Base-by-base conservation (phyloP, 495 filamentous ascomycete species). In the Neurospora intermedia region DNA sequence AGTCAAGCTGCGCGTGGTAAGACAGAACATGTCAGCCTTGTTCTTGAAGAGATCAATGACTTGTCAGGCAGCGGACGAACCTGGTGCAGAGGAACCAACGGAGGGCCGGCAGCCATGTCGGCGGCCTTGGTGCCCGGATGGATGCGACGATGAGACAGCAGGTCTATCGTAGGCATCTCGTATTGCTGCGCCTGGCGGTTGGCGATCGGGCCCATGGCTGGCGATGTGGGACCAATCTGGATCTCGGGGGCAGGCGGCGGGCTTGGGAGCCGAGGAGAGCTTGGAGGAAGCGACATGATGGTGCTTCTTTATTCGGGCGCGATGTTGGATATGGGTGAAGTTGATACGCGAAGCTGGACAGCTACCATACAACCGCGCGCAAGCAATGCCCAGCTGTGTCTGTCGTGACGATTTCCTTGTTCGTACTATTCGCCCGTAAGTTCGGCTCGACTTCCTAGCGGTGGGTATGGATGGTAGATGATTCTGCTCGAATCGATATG, bases 101-200 rank as follows among this genome's bases (percentile, higher is more conserved):
- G 95, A 71, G 94, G 95, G 1, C 96, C 96, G 72, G 91, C 90
- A 43, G 91, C 90, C 92, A 99, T 97, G 77, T 98, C 93, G 74
- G 86, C 90, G 9, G 94, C 89, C 82, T 91, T 94, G 43, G 94
- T 97, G 69, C 96, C 96, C 4, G 96, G 95, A 31, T 96, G 90
- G 81, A 99, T 97, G 76, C 96, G 89, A 75, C 96, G 87, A 70
- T 88, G 90, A 35, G 93, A 76, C 74, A 86, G 87, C 4, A 86
- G 85, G 69, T 88, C 86, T 71, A 86, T 80, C 69, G 82, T 78
- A 20, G 80, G 83, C 76, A 88, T 85, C 86, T 84, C 90, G 84
- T 86, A 89, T 81, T 82, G 92, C 84, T 75, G 85, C 74, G 74
- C 84, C 85, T 83, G 85, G 74, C 73, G 84, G 74, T 74, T 88